Percentiles rank a stretch among this genome's conserved stretches.
These are phyloP conservation scores for Pyrenopolyporus hunteri DNA, from an alignment of 495 filamentous ascomycete species.

Conservation along the genomic window DNA sequence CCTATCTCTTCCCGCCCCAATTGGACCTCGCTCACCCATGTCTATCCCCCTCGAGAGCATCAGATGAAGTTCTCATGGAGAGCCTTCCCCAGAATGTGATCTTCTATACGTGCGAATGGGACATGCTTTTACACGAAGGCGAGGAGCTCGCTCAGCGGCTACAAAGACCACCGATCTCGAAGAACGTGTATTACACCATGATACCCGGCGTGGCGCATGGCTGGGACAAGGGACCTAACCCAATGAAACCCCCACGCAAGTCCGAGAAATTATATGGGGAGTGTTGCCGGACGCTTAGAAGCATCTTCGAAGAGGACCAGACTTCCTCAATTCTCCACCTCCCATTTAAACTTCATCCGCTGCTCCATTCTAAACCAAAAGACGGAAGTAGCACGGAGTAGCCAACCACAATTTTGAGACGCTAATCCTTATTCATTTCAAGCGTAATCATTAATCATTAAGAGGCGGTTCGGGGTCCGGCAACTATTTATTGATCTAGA, in stretches of 20 bases:
- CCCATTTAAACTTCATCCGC: slow-evolving; percentile 12
- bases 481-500: not conserved
- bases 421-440: not conserved
- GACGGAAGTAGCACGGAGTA: slow-evolving; percentile 15
- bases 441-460: not conserved
- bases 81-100: slow-evolving; percentile 59
- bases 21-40: slow-evolving; percentile 44
- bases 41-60: slow-evolving; percentile 49
- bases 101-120: slow-evolving; percentile 86
- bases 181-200: slow-evolving; percentile 71
- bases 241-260: slow-evolving; percentile 60
- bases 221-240: slow-evolving; percentile 89
- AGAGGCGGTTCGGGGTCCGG: not conserved
- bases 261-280: slow-evolving; percentile 49
- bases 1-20: slow-evolving; percentile 68
- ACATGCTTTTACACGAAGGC: slow-evolving; percentile 84
- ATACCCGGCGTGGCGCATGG: slow-evolving; percentile 77
- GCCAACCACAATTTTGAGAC: not conserved
- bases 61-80: slow-evolving; percentile 46
- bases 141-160: slow-evolving; percentile 70
- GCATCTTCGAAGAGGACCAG: slow-evolving; percentile 42
- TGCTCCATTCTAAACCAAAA: slow-evolving; percentile 8
- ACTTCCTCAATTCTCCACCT: slow-evolving; percentile 9
- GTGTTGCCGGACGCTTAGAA: slow-evolving; percentile 44
- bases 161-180: slow-evolving; percentile 58